Evolutionary conservation across 2,329 filamentous ascomycete species (phyloP).

Genomic region (Pseudogymnoascus sp.): DNA sequence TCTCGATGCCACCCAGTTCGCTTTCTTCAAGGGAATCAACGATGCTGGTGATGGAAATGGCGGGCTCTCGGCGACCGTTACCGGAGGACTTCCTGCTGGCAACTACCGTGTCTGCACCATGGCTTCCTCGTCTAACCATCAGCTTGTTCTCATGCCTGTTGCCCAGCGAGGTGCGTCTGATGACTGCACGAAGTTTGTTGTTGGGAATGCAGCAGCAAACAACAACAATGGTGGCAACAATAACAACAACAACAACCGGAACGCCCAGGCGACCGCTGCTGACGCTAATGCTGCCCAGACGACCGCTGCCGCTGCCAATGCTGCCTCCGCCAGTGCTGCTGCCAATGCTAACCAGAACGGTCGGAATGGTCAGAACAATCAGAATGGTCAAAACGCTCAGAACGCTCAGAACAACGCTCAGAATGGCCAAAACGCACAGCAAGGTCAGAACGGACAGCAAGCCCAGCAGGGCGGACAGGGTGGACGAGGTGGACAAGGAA

Average conservation of each 20-base stretch:
- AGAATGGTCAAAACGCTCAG: too few species aligned
- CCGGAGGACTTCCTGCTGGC: constrained; percentile 33
- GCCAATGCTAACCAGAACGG: too few species aligned
- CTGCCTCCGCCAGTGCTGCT: too few species aligned
- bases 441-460: not conserved
- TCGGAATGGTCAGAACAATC: not conserved
- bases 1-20: constrained; percentile 28
- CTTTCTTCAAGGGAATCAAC: constrained; percentile 36
- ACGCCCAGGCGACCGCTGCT: constrained; percentile 9
- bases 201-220: constrained; percentile 18
- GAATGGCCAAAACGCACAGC: not conserved
- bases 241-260: constrained; percentile 18
- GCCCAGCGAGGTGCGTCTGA: constrained; percentile 37
- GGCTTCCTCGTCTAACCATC: constrained; percentile 35
- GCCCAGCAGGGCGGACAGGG: not conserved
- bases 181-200: constrained; percentile 37
- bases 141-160: constrained; percentile 35
- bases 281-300: too few species aligned
- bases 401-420: too few species aligned
- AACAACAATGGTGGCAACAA: constrained; percentile 14
- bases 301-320: too few species aligned
- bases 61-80: constrained; percentile 30
- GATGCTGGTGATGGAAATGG: constrained; percentile 32
- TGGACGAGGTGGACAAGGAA: not conserved
- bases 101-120: constrained; percentile 39